Evolutionary conservation across 2,329 filamentous ascomycete species (phyloP).

Genomic region (Aspergillus fischeri): DNA sequence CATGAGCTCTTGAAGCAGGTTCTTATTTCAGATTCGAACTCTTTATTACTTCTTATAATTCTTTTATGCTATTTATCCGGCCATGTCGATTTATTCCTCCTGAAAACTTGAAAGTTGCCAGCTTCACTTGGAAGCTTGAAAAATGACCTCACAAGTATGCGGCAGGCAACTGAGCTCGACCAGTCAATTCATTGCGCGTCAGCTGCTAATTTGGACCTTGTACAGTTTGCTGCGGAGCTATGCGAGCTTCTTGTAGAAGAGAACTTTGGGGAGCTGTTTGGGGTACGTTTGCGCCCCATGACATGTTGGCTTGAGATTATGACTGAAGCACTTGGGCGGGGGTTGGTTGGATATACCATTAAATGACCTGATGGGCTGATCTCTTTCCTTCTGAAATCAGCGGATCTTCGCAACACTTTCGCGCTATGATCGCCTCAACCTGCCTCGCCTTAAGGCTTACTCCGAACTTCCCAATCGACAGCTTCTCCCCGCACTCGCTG

Average conservation of each 20-base stretch:
- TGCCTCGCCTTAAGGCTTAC: conserved; percentile 65
- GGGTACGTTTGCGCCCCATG: conserved; percentile 56
- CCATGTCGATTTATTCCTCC: conserved; percentile 66
- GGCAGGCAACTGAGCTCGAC: not conserved
- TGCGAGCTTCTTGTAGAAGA: conserved; percentile 86
- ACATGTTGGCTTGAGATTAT: not conserved
- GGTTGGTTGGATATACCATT: not conserved
- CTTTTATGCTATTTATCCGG: conserved; percentile 41
- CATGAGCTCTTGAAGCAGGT: not conserved
- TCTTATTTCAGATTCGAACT: not conserved
- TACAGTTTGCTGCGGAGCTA: conserved; percentile 72
- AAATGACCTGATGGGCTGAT: not conserved
- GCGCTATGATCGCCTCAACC: conserved; percentile 70
- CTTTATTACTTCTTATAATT: not conserved
- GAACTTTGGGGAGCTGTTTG: conserved; percentile 84
- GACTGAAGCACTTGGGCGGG: not conserved
- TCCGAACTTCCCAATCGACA: conserved; percentile 71
- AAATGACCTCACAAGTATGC: conserved; percentile 55
- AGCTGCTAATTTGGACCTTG: conserved; percentile 21
- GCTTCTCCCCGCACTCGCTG: conserved; percentile 73
- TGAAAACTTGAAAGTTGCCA: conserved; percentile 66
- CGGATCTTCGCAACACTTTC: conserved; percentile 78
- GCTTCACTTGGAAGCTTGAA: conserved; percentile 65
- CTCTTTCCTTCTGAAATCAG: conserved; percentile 44
- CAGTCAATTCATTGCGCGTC: conserved; percentile 20